Base-by-base conservation (phyloP, 768 basidiomycete genomes). In the Leccinum variicolor region DNA sequence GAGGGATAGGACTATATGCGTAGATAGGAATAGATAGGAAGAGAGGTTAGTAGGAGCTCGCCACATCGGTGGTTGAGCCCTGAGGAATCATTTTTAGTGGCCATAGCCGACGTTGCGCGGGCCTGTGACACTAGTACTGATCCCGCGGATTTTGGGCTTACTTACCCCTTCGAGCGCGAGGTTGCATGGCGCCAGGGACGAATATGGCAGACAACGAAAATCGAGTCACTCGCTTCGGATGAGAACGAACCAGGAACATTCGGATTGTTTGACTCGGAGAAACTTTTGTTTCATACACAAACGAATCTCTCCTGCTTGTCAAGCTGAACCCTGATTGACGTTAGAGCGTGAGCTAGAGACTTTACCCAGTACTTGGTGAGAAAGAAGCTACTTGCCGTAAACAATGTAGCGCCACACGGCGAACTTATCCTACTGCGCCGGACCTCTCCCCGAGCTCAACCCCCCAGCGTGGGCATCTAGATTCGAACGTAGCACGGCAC, bases 81-180 rank as follows among this genome's bases (percentile, higher is more conserved):
- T 66, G 64, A 62, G 58, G 61, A 58, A 58, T 50, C 57, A 58
- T 58, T 66, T 59, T 62, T 52, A 46, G 49, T 6, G 33, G 46
- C 50, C 55, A 52, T 63, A 71, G 62, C 65, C 67, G 65, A 67
- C 5, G 59, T 60, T 61, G 56, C 62, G 25, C 47, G 47, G 47
- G 14, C 47, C 57, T 61, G 63, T 58, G 63, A 58, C 49, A 49
- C 43, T 6, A 14, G 6, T 47, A 33, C 43, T 13, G 50, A 23
- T 51, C 54, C 55, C 56, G 34, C 56, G 43, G 17, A 31, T 53
- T 50, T 15, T 49, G 50, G 23, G 6, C 17, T 28, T 29, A 29
- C 17, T n/a, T 41, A n/a, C 13, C 39, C 23, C 14, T 19, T 33
- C 25, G n/a, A 49, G 28, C 41, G 25, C 50, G 29, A 31, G 29